Evolutionary conservation across 306 rosid species (phyloP), one percentile per base, ranked within the genome.

Genomic region (Glycine latifolia): DNA sequence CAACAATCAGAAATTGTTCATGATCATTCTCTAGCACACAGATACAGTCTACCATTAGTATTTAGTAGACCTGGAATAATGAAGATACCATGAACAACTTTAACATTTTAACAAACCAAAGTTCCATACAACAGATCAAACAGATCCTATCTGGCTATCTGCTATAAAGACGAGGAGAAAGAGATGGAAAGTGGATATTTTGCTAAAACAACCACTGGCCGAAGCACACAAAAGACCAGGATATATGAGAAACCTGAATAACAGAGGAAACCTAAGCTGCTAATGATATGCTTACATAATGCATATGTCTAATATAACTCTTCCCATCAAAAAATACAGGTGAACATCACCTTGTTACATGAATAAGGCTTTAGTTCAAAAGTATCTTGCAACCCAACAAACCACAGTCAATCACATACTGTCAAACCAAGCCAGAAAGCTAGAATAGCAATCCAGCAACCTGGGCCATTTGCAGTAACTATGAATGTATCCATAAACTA

Each of bases 381-480:
- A 44, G 33, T 41, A 47, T 17, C 31, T 76, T 44, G 35, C 61
- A 61, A 76, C 58, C 15, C 9, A 62, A 26, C 46, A 44, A 47
- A 47, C n/a, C 60, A 61, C 46, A 26, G 54, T 43, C 55, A 74
- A 76, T 15, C 49, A 47, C 31, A 20, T 76, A 43, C 66, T 39
- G 33, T 44, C 72, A 50, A 52, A 26, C 61, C 33, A 69, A 13
- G 52, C 53, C 14, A 11, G 49, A 14, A 6, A 48, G 47, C 33
- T 70, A 80, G 20, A 59, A 48, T 2, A n/a, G 71, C 26, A 71
- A 71, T 59, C 16, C 26, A 79, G n/a, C 71, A 79, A 73, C 59
- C 79, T 39, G n/a, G 46, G 41, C 44, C 10, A 26, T 26, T 12
- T 49, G 67, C 8, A 4, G 15, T 43, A 8, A n/a, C 54, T 43